Base-by-base conservation (phyloP, 2,329 filamentous ascomycete genomes). In the Pseudopithomyces maydicus region DNA sequence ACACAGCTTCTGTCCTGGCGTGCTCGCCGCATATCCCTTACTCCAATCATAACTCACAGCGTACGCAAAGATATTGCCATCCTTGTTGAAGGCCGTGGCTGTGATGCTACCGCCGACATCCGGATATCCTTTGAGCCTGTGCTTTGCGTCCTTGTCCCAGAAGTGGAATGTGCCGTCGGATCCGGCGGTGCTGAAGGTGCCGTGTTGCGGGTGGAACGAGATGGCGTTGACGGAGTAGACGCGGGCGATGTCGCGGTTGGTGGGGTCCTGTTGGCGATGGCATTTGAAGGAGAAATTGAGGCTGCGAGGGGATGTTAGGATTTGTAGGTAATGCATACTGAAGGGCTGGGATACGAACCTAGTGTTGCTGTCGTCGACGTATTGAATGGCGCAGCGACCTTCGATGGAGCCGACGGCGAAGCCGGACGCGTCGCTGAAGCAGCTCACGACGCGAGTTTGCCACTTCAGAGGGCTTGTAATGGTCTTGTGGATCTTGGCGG, bases 241-340 rank as follows among this genome's bases (percentile, higher is more conserved):
- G 72, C 94, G 95, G 68, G 90, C 91, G 63, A 89, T 81, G 77
- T 92, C 93, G 57, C 79, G 78, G 45, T 77, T 67, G 52, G 75
- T 78, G 55, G 87, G 80, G 1, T 90, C 86, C 5, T 87, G 85
- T 69, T 97, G 91, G 57, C 95, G 92, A 77, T 99, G 95, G 79
- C 95, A 99, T 79, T 98, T 98, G 87, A 99, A 99, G 41, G 92
- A 97, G 82, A 99, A 99, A 81, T 99, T 98, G 71, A 89, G 90
- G 62, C 76, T 78, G 46, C 19, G 26, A 22, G 2, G 3, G 8
- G 6, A n/a, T n/a, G 57, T 70, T 65, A 68, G 58, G 45, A 23
- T 49, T 29, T 39, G 43, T 29, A 22, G 10, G 26, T 20, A 19
- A 46, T 10, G 2, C n/a, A 14, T 38, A 38, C n/a, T 38, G 12